phyloP scores from a whole-genome alignment of 805 yeast genomes.

The Candida krabiensis region DNA sequence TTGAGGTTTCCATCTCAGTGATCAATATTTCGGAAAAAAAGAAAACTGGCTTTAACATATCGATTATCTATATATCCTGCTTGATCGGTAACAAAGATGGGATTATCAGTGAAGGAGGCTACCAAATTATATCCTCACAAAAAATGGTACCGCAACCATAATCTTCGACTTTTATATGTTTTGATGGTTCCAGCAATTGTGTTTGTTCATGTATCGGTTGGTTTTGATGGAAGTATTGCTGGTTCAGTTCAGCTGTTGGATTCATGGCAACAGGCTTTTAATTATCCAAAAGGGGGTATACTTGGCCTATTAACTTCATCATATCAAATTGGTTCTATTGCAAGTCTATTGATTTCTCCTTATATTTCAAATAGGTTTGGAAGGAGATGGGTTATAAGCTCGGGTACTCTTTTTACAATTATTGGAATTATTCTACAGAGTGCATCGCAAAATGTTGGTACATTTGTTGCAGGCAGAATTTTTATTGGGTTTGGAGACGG shows the following conservation, averaged over 20 bases:
- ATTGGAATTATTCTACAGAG: slow-evolving; percentile 54
- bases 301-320: background rate
- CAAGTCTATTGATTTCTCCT: background rate
- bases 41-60: too few relatives aligned
- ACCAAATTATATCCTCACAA: background rate
- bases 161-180: background rate
- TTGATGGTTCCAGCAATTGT: slow-evolving; percentile 2
- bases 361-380: slow-evolving; percentile 36
- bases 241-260: slow-evolving; percentile 1
- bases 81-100: too few relatives aligned
- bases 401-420: slow-evolving; percentile 51
- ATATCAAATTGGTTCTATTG: slow-evolving; percentile 1
- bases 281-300: background rate
- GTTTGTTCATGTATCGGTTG: slow-evolving; percentile 2
- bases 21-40: too few relatives aligned
- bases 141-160: background rate
- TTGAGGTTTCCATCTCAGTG: too few relatives aligned
- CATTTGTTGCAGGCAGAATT: slow-evolving; percentile 42
- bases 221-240: slow-evolving; percentile 1
- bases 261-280: slow-evolving; percentile 1
- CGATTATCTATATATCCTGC: too few relatives aligned
- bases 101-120: background rate
- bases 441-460: slow-evolving; percentile 22
- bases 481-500: slow-evolving; percentile 46
- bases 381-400: slow-evolving; percentile 53